A percentile compares a stretch with the other conserved stretches of the same genome.
These are phyloP conservation scores for Syzygium syzygioides DNA, from an alignment of 441 rosid species.

Conservation along the genomic window DNA sequence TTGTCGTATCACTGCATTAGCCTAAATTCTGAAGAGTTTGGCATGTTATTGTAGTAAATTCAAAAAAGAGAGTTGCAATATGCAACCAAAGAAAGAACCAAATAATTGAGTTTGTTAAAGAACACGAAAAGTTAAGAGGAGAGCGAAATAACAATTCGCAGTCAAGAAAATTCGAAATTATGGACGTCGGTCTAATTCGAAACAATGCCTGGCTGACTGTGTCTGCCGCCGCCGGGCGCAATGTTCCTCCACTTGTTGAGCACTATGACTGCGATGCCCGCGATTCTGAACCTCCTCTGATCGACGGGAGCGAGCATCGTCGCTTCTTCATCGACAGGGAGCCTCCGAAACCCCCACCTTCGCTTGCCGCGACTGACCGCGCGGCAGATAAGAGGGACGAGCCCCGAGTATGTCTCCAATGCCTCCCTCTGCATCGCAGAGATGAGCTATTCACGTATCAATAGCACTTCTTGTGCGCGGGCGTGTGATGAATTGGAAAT, in stretches of 20 bases:
- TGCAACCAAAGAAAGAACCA: background rate
- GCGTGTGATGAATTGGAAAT: background rate
- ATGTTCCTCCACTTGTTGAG: background rate
- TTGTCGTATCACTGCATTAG: background rate
- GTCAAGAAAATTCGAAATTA: background rate
- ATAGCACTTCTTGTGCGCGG: background rate
- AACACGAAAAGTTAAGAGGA: background rate
- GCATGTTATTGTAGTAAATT: background rate
- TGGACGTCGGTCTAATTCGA: background rate
- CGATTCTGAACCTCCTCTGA: background rate
- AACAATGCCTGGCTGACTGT: background rate
- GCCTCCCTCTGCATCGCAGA: background rate
- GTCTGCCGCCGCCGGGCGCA: background rate
- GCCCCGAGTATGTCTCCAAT: background rate
- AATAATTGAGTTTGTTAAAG: background rate
- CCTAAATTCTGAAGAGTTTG: background rate
- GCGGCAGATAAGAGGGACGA: background rate
- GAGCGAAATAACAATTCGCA: background rate
- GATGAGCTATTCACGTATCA: background rate
- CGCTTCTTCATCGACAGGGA: background rate
- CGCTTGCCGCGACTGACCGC: background rate
- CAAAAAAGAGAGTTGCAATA: background rate
- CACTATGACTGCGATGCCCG: background rate
- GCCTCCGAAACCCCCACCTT: background rate
- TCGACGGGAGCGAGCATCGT: background rate